Evolutionary conservation across 768 basidiomycete genomes (phyloP).

Genomic region (Naganishia friedmannii): DNA sequence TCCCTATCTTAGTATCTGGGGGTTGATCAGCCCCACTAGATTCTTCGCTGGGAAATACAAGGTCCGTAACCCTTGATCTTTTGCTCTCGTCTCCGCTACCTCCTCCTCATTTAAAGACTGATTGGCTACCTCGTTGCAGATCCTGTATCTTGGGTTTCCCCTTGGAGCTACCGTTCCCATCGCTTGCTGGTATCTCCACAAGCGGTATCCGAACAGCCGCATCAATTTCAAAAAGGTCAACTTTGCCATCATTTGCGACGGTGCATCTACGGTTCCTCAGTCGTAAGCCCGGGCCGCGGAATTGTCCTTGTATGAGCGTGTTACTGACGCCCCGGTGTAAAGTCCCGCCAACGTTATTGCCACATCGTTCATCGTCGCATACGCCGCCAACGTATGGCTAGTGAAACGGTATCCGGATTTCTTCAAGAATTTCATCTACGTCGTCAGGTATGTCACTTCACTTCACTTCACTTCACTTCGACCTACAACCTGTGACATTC

Average conservation of each 20-base stretch:
- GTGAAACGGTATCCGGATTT: conserved; percentile 41
- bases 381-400: conserved; percentile 40
- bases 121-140: background rate
- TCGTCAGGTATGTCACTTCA: conserved; percentile 39
- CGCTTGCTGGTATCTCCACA: conserved; percentile 44
- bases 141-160: conserved; percentile 38
- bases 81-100: background rate
- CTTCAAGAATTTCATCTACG: conserved; percentile 45
- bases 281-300: too few relatives aligned
- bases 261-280: conserved; percentile 50
- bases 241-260: conserved; percentile 50
- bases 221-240: conserved; percentile 48
- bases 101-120: background rate
- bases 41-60: conserved; percentile 52
- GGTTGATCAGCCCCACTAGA: conserved; percentile 44
- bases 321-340: background rate
- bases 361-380: conserved; percentile 41
- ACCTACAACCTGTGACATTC: background rate
- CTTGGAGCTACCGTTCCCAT: conserved; percentile 47
- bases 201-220: conserved; percentile 40
- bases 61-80: conserved; percentile 17
- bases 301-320: too few relatives aligned
- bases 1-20: conserved; percentile 37
- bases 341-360: conserved; percentile 51
- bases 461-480: background rate